Conservation (phyloP, 1,139 yeast genomes). For the Candida sp. region DNA sequence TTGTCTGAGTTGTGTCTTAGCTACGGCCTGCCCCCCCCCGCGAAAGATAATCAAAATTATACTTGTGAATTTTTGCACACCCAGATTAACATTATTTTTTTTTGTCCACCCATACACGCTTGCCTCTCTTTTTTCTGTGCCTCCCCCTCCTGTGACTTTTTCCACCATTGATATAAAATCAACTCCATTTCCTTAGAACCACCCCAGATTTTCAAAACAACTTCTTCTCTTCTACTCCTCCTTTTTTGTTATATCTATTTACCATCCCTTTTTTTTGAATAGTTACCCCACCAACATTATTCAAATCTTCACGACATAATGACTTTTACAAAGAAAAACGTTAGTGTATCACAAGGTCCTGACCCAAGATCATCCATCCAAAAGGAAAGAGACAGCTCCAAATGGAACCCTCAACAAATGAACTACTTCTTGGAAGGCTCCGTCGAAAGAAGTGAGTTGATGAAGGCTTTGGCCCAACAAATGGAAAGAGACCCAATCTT, state of each 20-base stretch:
- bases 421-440: constrained; percentile 48
- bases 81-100: background rate
- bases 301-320: constrained; percentile 8
- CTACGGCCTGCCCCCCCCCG: background rate
- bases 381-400: constrained; percentile 34
- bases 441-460: constrained; percentile 31
- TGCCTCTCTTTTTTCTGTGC: background rate
- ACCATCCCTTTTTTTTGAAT: background rate
- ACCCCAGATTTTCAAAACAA: constrained; percentile 8
- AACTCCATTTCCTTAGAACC: constrained; percentile 7
- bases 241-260: constrained; percentile 6
- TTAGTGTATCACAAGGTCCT: constrained; percentile 27
- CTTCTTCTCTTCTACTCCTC: background rate
- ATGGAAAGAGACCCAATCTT: constrained; percentile 51
- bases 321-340: constrained; percentile 16
- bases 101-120: background rate
- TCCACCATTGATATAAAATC: constrained; percentile 8
- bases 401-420: constrained; percentile 37
- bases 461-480: constrained; percentile 34
- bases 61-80: constrained; percentile 1
- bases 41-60: background rate
- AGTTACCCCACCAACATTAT: background rate
- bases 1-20: background rate
- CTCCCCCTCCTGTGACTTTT: constrained; percentile 2
- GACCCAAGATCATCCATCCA: constrained; percentile 38